These are phyloP conservation scores for Suillus spraguei DNA, from an alignment of 768 basidiomycete genomes.

Conservation along the genomic window DNA sequence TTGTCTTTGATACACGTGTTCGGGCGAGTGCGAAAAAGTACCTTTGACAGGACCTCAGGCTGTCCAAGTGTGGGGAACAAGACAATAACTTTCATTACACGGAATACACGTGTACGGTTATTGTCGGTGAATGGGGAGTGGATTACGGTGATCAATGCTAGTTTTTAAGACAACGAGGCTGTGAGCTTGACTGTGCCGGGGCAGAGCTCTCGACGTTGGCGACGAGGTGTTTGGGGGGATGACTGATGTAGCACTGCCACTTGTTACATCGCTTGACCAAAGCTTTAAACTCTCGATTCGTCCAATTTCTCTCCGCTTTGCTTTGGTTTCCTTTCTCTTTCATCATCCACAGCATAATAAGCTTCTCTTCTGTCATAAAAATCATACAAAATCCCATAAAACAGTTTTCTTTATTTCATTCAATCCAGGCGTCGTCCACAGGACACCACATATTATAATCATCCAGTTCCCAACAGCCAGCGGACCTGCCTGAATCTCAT, in stretches of 20 bases:
- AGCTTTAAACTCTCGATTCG: slow-evolving; percentile 26
- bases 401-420: slow-evolving; percentile 20
- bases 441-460: slow-evolving; percentile 23
- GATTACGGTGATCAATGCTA: not conserved
- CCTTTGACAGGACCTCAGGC: slow-evolving; percentile 40
- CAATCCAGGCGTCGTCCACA: slow-evolving; percentile 11
- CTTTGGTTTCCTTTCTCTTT: slow-evolving; percentile 31
- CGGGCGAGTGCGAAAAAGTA: slow-evolving; percentile 86
- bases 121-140: not conserved
- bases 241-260: slow-evolving; percentile 13
- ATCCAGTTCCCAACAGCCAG: slow-evolving; percentile 12
- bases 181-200: not conserved
- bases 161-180: not conserved
- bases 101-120: not conserved
- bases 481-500: slow-evolving; percentile 11
- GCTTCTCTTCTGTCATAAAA: slow-evolving; percentile 16
- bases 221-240: not conserved
- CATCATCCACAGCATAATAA: slow-evolving; percentile 13
- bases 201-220: not conserved
- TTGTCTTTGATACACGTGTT: slow-evolving; percentile 81
- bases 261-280: not conserved
- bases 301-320: slow-evolving; percentile 21
- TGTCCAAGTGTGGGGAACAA: slow-evolving; percentile 1
- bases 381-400: slow-evolving; percentile 14
- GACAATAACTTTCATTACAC: slow-evolving; percentile 1